Percentiles rank a stretch among this genome's conserved stretches.
These are phyloP conservation scores for Conticribra weissflogii DNA, from an alignment of 108 stramenopile species.

Conservation along the genomic window DNA sequence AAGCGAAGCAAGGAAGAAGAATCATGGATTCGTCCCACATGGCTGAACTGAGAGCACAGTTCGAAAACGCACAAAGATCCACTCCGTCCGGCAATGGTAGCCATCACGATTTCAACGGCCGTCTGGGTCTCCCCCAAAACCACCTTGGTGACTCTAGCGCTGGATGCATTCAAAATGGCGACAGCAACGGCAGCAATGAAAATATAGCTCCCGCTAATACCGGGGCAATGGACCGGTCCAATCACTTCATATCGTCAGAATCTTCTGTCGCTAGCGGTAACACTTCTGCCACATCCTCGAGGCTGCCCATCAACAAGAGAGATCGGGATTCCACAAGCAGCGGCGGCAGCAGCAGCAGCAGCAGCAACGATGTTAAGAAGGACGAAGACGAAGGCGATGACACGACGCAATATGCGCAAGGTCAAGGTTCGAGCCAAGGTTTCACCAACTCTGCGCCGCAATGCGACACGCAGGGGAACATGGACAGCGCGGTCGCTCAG, in stretches of 20 bases:
- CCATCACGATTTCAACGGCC: too few relatives aligned
- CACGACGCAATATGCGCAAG: too few relatives aligned
- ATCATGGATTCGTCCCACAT: background rate
- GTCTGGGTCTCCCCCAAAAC: too few relatives aligned
- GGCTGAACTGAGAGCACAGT: background rate
- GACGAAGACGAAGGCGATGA: background rate
- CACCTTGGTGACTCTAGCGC: too few relatives aligned
- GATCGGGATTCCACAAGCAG: background rate
- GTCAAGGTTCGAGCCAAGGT: too few relatives aligned
- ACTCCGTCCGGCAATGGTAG: too few relatives aligned
- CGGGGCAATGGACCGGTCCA: background rate
- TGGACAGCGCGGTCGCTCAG: background rate
- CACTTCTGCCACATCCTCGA: background rate
- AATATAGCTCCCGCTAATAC: too few relatives aligned
- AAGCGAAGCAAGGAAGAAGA: too few relatives aligned
- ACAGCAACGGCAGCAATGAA: background rate
- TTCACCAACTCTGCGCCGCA: too few relatives aligned
- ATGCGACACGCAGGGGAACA: background rate
- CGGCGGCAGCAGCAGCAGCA: too few relatives aligned
- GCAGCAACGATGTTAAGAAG: conserved; percentile 8
- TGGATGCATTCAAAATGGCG: background rate
- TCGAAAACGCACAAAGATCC: background rate
- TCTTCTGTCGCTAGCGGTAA: background rate
- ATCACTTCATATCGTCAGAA: background rate
- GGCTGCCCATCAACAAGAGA: background rate